Evolutionary conservation across 352 stramenopile genomes (phyloP), one percentile per base, ranked within the genome.

Genomic region (Phytophthora macrochlamydospora): DNA sequence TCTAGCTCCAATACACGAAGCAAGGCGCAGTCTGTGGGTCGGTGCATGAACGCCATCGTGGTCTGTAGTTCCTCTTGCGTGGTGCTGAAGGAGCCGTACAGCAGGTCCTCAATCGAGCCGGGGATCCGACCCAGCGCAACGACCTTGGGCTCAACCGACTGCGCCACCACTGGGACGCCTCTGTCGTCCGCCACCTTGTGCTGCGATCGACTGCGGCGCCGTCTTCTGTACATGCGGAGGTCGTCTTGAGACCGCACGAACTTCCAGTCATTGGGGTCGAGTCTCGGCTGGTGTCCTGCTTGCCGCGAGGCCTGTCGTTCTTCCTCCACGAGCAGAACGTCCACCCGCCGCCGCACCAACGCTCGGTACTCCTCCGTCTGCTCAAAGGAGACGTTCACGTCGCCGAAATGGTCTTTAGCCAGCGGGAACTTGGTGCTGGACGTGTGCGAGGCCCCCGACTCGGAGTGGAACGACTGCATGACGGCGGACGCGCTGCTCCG

Each of bases 41-140:
- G 52, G 55, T 82, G 65, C 30, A 68, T 54, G 45, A 60, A 86
- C 29, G 62, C 33, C 48, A 77, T 71, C 4, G 67, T 79, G 7
- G 79, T 78, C 52, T 83, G 73, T 49, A 73, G 62, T 31, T 84
- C 74, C 1, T 83, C 71, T 18, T 79, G 62, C 4, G 66, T 78
- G 13, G 62, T 59, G 65, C 76, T 77, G 63, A 83, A 75, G 43
- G 57, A 63, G 3, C 80, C 80, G 59, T 85, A 89, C 24, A 89
- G 44, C 45, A 85, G 35, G 38, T 85, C 76, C 35, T 89, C 76
- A 18, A 89, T 70, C 9, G 78, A 75, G 6, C 80, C 80, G 13
- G 75, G 62, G n/a, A 87, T 67, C 28, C 65, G 55, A 7, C 78
- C 78, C 7, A 84, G 48, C 12, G 73, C 70, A 11, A 85, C 62